These are phyloP conservation scores for Bryoerythrophyllum caledonicum DNA, from an alignment of 225 moss, liverwort and hornwort genomes.

Conservation along the genomic window DNA sequence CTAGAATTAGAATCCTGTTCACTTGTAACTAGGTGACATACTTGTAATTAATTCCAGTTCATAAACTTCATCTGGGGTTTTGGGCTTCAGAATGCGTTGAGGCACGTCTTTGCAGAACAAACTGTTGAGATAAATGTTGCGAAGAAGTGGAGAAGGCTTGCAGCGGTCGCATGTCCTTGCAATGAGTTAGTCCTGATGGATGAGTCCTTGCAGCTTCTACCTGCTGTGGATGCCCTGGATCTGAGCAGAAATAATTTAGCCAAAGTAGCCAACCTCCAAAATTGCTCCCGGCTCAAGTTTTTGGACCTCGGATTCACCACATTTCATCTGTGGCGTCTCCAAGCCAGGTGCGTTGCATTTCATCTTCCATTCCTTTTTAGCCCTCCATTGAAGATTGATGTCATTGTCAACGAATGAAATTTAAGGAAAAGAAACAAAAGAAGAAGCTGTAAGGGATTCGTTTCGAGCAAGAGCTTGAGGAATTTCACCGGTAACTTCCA, in stretches of 20 bases:
- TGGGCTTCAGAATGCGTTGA: slow-evolving; percentile 79
- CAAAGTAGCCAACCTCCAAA: slow-evolving; percentile 81
- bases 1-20: too few species aligned
- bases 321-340: slow-evolving; percentile 74
- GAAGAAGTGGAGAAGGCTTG: slow-evolving; percentile 75
- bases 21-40: too few species aligned
- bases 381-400: too few species aligned
- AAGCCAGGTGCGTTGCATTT: slow-evolving; percentile 75
- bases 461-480: too few species aligned
- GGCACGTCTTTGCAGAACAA: slow-evolving; percentile 93
- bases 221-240: slow-evolving; percentile 80
- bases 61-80: too few species aligned
- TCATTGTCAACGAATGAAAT: too few species aligned
- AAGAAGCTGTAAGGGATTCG: too few species aligned
- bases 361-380: too few species aligned
- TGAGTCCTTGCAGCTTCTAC: slow-evolving; percentile 94
- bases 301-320: slow-evolving; percentile 87
- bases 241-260: slow-evolving; percentile 90
- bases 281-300: slow-evolving; percentile 77
- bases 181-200: slow-evolving; percentile 91
- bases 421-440: slow-evolving; percentile 7
- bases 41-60: too few species aligned
- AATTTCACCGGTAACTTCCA: too few species aligned
- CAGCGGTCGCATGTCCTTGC: slow-evolving; percentile 80
- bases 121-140: slow-evolving; percentile 90